Conservation (phyloP, 768 basidiomycete species). For the Hydnum rufescens region DNA sequence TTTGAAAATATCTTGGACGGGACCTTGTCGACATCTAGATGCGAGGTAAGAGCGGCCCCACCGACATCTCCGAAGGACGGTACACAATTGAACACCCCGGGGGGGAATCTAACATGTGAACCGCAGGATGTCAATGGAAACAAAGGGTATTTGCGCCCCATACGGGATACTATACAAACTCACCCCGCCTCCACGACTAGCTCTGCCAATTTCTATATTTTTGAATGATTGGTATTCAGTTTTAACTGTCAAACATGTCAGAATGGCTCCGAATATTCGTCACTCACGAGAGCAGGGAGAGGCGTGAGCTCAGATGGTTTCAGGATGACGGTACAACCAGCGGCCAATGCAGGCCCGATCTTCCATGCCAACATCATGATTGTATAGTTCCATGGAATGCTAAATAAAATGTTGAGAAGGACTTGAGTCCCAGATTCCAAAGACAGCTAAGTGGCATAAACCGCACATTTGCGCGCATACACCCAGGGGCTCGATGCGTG, state of each 20-base stretch:
- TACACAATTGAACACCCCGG: conserved; percentile 78
- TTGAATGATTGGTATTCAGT: too few relatives aligned
- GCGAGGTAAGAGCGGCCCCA: conserved; percentile 66
- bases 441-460: conserved; percentile 6
- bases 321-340: conserved; percentile 86
- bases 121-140: not conserved
- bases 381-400: conserved; percentile 88
- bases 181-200: conserved; percentile 72
- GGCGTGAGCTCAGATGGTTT: conserved; percentile 84
- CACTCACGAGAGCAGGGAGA: conserved; percentile 53
- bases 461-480: conserved; percentile 80
- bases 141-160: not conserved
- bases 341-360: conserved; percentile 77
- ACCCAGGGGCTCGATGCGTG: conserved; percentile 79
- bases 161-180: conserved; percentile 7
- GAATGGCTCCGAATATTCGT: not conserved
- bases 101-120: conserved; percentile 34
- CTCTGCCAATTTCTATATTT: conserved; percentile 62
- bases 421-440: not conserved
- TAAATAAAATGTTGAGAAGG: conserved; percentile 15
- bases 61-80: conserved; percentile 66
- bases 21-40: conserved; percentile 68
- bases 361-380: conserved; percentile 59
- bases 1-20: not conserved
- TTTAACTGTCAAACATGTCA: conserved; percentile 2